A percentile compares a stretch with the other conserved stretches of the same genome.
Evolutionary conservation across 768 basidiomycete species (phyloP).

Genomic region (Tubosaeta brunneosetosa): DNA sequence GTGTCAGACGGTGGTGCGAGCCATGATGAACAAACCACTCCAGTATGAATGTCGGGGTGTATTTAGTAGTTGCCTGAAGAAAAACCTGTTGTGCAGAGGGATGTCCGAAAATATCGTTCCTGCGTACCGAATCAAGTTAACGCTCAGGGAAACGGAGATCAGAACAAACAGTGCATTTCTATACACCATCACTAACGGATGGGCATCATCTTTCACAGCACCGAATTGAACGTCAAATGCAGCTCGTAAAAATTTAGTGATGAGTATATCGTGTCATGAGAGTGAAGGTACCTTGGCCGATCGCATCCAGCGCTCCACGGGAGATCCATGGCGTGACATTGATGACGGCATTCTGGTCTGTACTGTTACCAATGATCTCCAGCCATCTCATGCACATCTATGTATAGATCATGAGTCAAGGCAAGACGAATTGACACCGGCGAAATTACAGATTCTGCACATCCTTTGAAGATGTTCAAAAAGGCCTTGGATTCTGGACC

Average conservation of each 20-base stretch:
- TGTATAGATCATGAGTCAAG: too few relatives aligned
- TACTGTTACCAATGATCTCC: conserved; percentile 13
- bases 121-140: conserved; percentile 15
- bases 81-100: conserved; percentile 18
- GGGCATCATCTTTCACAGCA: conserved; percentile 4
- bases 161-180: conserved; percentile 10
- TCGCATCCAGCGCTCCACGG: conserved; percentile 44
- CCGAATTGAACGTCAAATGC: conserved; percentile 48
- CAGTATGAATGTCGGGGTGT: conserved; percentile 19
- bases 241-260: conserved; percentile 19
- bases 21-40: conserved; percentile 32
- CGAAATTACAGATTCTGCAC: conserved; percentile 19
- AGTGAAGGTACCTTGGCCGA: conserved; percentile 39
- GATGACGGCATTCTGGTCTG: conserved; percentile 15
- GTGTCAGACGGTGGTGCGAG: conserved; percentile 14
- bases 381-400: conserved; percentile 26
- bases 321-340: conserved; percentile 32
- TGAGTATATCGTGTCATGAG: neutral
- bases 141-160: neutral
- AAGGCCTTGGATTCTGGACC: conserved; percentile 47
- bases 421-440: too few relatives aligned
- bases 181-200: conserved; percentile 12
- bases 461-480: conserved; percentile 44
- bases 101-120: conserved; percentile 10
- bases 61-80: conserved; percentile 10